Conservation (phyloP, 148 eudicot species). For the Gaultheria prostrata region DNA sequence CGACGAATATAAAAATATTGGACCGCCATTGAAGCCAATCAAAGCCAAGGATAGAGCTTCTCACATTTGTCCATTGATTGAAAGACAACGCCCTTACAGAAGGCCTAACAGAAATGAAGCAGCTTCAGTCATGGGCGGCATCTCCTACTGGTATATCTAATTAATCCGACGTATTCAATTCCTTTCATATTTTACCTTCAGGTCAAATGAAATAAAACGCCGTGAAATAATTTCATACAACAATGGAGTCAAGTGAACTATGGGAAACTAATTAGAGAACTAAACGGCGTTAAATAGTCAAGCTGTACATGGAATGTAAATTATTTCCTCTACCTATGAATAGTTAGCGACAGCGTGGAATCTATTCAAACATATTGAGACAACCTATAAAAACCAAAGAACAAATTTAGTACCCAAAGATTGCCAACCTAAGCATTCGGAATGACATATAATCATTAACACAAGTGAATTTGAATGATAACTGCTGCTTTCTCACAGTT, state of each 20-base stretch:
- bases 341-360: background rate
- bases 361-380: background rate
- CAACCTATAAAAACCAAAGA: background rate
- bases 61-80: no score
- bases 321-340: background rate
- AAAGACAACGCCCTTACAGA: conserved; percentile 32
- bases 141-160: background rate
- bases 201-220: background rate
- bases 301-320: background rate
- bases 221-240: background rate
- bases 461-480: background rate
- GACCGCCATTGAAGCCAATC: no score
- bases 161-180: background rate
- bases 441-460: background rate
- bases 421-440: background rate
- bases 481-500: background rate
- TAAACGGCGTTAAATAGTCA: background rate
- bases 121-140: conserved; percentile 9
- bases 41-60: no score
- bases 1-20: no score
- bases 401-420: background rate
- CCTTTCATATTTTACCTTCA: conserved; percentile 1
- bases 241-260: background rate
- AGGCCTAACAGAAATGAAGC: conserved; percentile 46
- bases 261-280: background rate